Evolutionary conservation across 306 rosid genomes (phyloP), one percentile per base, ranked within the genome.

Genomic region (Sicyos edulis): DNA sequence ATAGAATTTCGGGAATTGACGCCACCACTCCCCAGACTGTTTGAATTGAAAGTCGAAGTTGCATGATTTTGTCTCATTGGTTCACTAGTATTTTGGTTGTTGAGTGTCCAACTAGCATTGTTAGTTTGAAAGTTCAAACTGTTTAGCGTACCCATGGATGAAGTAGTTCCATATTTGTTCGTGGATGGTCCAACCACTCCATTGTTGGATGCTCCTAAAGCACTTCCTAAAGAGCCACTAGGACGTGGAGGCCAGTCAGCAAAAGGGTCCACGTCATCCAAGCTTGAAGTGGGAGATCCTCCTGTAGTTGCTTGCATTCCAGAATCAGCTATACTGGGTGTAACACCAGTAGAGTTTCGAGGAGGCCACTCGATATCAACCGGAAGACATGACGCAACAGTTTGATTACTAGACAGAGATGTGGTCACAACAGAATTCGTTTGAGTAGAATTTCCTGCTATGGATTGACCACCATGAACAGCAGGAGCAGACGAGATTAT

Each of bases 321-420:
- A 32, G 83, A 22, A 71, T 82, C 89, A 79, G 85, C 88, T 54
- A 79, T 65, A 47, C 79, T 83, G 11, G 88, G 75, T 65, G 62
- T 71, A 75, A 72, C 83, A 49, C 79, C 78, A 24, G 87, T 76
- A 72, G 88, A 80, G 8, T 78, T 73, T 37, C 77, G 88, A 72
- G 96, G 97, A 47, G 99, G 99, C 99, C 99, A 95, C 82, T 95
- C 96, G 59, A 95, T 55, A 79, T 95, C 96, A 65, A 87, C 96
- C 0, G 99, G 86, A 42, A 92, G 82, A 74, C 95, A 87, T 49
- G 99, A 87, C 15, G 71, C 52, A 22, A 85, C 74, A 66, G 89
- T 73, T 87, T 87, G 91, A 77, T 78, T 83, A 80, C 68, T 83
- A 54, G 91, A 80, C 34, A 76, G 74, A 58, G 82, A 45, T 71